Base-by-base conservation (phyloP, 139 green algal genomes). In the Tetradesmus lagerheimii region DNA sequence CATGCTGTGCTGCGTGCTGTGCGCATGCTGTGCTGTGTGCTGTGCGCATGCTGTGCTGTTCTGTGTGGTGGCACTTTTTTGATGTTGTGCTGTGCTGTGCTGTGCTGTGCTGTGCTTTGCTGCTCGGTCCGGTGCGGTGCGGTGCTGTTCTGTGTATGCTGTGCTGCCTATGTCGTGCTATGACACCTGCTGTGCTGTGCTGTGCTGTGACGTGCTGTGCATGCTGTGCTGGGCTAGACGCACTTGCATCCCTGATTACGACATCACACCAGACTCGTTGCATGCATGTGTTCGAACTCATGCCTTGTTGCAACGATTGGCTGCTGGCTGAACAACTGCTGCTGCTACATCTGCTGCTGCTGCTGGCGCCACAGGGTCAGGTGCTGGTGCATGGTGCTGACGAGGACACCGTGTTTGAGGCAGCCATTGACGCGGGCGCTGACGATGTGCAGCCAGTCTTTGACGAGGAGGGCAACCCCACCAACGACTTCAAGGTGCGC, bases 391-490 rank as follows among this genome's bases (percentile, higher is more conserved):
- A 92, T 27, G 62, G 75, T 18, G 82, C 89, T 37, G 83, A 87
- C 76, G 94, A 95, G 87, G 95, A 97, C 83, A 87, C 88, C 2
- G 91, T 96, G 57, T 95, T 98, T 90, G 93, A 97, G 92, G 95
- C 94, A 37, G 96, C 95, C 50, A 95, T 97, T 91, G 95, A 98
- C 75, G 95, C 96, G n/a, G 95, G 95, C 2, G 95, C 93, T 0
- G 93, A 96, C 16, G 96, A 97, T 86, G 83, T 98, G 31, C 82
- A 91, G 87, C 92, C 93, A 0, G 86, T 93, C 74, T 75, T 92
- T 20, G 92, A 93, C 53, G 91, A 95, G 20, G 93, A 96, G 1
- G 93, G 88, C 8, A 76, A 62, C 9, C 88, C 92, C 34, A 87
- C 37, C 78, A 91, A 66, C 31, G 87, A 81, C 75, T 94, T 89